Evolutionary conservation across 176 grass and related monocot genomes (phyloP).

Genomic region (Pharus latifolius): DNA sequence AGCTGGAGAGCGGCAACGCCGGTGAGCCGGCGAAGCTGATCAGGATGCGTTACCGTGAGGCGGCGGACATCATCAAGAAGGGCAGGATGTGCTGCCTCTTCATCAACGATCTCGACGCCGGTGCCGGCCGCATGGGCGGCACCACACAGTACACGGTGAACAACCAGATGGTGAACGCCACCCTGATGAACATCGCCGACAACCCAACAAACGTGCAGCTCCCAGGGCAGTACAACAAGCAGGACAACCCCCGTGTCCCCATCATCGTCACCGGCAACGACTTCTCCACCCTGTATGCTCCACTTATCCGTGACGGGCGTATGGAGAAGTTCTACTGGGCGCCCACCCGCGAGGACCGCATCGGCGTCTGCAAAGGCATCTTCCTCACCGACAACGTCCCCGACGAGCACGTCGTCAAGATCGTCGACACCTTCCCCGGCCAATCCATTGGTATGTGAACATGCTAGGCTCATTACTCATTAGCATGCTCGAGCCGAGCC

Average conservation of each 20-base stretch:
- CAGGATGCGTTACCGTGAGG: slow-evolving; percentile 89
- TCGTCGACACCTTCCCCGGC: slow-evolving; percentile 79
- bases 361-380: slow-evolving; percentile 65
- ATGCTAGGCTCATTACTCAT: neutral
- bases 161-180: slow-evolving; percentile 99
- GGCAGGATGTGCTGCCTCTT: slow-evolving; percentile 95
- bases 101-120: slow-evolving; percentile 97
- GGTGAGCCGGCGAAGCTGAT: slow-evolving; percentile 92
- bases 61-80: slow-evolving; percentile 80
- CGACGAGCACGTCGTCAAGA: slow-evolving; percentile 31
- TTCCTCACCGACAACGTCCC: slow-evolving; percentile 56
- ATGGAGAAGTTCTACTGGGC: slow-evolving; percentile 99
- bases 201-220: slow-evolving; percentile 97
- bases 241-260: slow-evolving; percentile 85
- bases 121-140: slow-evolving; percentile 76
- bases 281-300: slow-evolving; percentile 92
- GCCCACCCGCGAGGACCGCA: slow-evolving; percentile 74
- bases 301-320: slow-evolving; percentile 84
- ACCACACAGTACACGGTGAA: slow-evolving; percentile 98
- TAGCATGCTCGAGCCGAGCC: neutral
- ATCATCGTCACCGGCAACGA: slow-evolving; percentile 95
- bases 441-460: slow-evolving; percentile 68
- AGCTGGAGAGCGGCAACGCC: slow-evolving; percentile 95
- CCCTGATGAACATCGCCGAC: slow-evolving; percentile 98
- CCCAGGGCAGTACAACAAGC: slow-evolving; percentile 93